Percentiles rank a stretch among this genome's conserved stretches.
phyloP scores from a whole-genome alignment of 2,329 filamentous ascomycete genomes.

The Colletotrichum neosansevieriae region DNA sequence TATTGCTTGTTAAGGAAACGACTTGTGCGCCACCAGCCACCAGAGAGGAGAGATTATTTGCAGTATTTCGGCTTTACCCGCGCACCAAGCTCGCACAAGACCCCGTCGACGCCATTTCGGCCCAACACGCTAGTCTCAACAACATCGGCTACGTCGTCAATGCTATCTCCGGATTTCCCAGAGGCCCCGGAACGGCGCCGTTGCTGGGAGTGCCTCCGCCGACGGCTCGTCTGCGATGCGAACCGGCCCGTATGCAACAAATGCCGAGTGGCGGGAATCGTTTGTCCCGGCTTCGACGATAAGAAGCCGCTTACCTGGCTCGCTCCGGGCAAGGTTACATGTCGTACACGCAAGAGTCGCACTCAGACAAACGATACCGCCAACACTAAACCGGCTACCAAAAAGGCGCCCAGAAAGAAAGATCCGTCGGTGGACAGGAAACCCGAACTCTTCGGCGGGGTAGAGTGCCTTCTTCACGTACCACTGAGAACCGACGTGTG shows the following conservation, averaged over 20 bases:
- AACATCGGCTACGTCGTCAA: not conserved
- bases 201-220: conserved; percentile 58
- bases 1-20: conserved; percentile 30
- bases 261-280: conserved; percentile 49
- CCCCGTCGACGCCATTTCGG: not conserved
- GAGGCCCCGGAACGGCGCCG: conserved; percentile 42
- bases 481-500: conserved; percentile 34
- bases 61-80: conserved; percentile 6
- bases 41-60: conserved; percentile 3
- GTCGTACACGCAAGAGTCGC: conserved; percentile 42
- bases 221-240: conserved; percentile 55
- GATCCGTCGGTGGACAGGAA: not conserved
- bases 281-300: conserved; percentile 55
- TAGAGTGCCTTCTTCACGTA: conserved; percentile 13
- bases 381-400: not conserved
- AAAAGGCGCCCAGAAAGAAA: not conserved
- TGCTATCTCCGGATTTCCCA: not conserved
- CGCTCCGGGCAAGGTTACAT: conserved; percentile 51
- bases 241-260: conserved; percentile 51
- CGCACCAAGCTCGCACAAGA: not conserved
- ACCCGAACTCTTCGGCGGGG: not conserved
- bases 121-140: not conserved
- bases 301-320: conserved; percentile 55
- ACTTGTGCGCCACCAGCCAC: not conserved
- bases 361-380: not conserved